Conservation (phyloP, 2,329 filamentous ascomycete genomes). For the Epichloe sibirici region DNA sequence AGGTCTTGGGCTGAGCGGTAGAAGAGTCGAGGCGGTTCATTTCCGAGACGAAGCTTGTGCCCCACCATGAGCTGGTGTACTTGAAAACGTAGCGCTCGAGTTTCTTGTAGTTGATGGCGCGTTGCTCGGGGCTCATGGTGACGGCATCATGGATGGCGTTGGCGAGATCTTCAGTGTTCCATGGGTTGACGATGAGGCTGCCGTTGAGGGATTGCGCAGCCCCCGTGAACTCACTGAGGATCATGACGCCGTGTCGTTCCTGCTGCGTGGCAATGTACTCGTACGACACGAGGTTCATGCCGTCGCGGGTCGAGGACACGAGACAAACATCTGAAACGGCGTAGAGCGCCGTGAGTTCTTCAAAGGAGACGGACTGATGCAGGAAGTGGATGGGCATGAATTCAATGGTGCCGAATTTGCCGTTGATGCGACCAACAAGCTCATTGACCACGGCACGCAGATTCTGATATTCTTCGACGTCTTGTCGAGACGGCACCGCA, state of each 20-base stretch:
- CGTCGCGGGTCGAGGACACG: conserved; percentile 89
- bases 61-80: conserved; percentile 97
- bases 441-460: conserved; percentile 92
- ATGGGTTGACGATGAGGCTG: conserved; percentile 89
- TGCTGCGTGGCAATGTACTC: conserved; percentile 95
- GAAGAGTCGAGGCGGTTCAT: conserved; percentile 43
- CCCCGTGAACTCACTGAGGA: conserved; percentile 92
- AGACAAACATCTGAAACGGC: conserved; percentile 85
- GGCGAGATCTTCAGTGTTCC: conserved; percentile 94
- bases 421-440: conserved; percentile 91
- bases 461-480: conserved; percentile 97
- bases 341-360: conserved; percentile 89
- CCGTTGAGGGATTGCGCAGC: conserved; percentile 91
- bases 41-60: conserved; percentile 81
- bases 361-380: conserved; percentile 89
- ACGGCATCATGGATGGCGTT: conserved; percentile 93
- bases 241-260: conserved; percentile 82
- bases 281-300: conserved; percentile 97
- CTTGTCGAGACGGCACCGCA: conserved; percentile 84
- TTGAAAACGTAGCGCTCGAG: conserved; percentile 92
- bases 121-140: conserved; percentile 85
- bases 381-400: conserved; percentile 99
- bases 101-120: conserved; percentile 78
- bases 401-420: conserved; percentile 90
- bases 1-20: conserved; percentile 25